Evolutionary conservation across 306 rosid species (phyloP), one percentile per base, ranked within the genome.

Genomic region (Gastrolobium villosum): DNA sequence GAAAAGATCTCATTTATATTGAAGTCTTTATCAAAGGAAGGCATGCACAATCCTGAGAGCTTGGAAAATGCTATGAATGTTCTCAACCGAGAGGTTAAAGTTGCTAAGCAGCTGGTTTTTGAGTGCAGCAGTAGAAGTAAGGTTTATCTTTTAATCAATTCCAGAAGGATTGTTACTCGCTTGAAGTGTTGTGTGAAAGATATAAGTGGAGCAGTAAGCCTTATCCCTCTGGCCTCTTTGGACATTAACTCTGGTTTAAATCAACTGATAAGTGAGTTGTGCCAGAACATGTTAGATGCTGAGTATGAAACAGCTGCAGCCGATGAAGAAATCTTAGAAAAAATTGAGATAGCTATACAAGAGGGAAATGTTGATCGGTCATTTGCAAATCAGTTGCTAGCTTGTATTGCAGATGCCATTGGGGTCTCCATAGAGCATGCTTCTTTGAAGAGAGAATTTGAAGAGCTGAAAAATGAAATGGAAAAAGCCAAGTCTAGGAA

Each of bases 101-200:
- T 72, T 67, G 84, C 90, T 15, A 87, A 75, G 79, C 78, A 79
- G 50, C 79, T 87, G 67, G 81, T 74, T 72, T 64, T 70, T 28
- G 90, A 90, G 31, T 86, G 94, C 83, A 60, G 76, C 70, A 67
- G 74, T 20, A 87, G 83, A 77, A 84, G 81, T 54, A 90, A 68
- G 83, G 14, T 87, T 71, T 84, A 86, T 84, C 88, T 90, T 48
- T 57, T 86, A 44, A 70, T 87, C 67, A 86, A 72, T 77, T 84
- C 87, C 60, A 55, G 83, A 76, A 86, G 72, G 83, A 86, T 90
- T 13, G 83, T 73, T 15, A 57, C 84, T 65, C 44, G 59, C n/a
- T 65, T 87, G 72, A 85, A 90, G 34, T 40, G 77, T 9, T 79
- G 86, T 13, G 46, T 83, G 3, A 80, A 84, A 76, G 88, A 77